Conservation (phyloP, 352 stramenopile genomes). For the Phytophthora meadii region DNA sequence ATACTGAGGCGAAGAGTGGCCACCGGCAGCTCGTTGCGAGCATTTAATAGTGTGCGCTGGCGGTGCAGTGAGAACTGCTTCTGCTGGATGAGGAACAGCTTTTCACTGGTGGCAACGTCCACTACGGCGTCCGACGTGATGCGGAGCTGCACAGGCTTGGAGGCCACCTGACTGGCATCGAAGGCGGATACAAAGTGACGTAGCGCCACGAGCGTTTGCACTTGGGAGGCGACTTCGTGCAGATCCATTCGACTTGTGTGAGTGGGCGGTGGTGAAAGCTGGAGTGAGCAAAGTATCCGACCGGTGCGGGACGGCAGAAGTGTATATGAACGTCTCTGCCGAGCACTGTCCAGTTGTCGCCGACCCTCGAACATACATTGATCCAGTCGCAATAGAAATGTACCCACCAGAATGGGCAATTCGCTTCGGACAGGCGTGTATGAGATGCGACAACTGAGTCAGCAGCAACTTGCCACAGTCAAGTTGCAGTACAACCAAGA, state of each 20-base stretch:
- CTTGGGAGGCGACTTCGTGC: conserved; percentile 36
- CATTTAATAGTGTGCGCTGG: conserved; percentile 46
- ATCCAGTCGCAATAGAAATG: conserved; percentile 6
- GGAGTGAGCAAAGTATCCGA: conserved; percentile 12
- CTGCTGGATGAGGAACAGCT: conserved; percentile 36
- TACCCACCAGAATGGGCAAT: neutral
- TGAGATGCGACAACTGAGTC: conserved; percentile 1
- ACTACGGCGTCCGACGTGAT: conserved; percentile 31
- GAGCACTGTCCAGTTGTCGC: neutral
- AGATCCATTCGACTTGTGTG: conserved; percentile 31
- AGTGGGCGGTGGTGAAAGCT: conserved; percentile 3
- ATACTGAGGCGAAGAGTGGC: conserved; percentile 42
- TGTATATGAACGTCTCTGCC: conserved; percentile 1
- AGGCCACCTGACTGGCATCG: conserved; percentile 34
- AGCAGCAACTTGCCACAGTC: neutral
- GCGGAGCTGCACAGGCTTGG: conserved; percentile 32
- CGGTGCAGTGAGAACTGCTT: conserved; percentile 45
- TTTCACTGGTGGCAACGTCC: conserved; percentile 31
- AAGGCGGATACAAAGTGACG: conserved; percentile 49
- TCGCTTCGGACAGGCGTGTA: neutral
- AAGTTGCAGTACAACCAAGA: neutral
- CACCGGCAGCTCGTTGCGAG: conserved; percentile 38
- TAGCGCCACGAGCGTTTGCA: conserved; percentile 46
- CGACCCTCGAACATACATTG: neutral
- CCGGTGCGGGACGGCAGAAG: conserved; percentile 4